Evolutionary conservation across 139 green algal species (phyloP).

Genomic region (Bryopsis sp.): DNA sequence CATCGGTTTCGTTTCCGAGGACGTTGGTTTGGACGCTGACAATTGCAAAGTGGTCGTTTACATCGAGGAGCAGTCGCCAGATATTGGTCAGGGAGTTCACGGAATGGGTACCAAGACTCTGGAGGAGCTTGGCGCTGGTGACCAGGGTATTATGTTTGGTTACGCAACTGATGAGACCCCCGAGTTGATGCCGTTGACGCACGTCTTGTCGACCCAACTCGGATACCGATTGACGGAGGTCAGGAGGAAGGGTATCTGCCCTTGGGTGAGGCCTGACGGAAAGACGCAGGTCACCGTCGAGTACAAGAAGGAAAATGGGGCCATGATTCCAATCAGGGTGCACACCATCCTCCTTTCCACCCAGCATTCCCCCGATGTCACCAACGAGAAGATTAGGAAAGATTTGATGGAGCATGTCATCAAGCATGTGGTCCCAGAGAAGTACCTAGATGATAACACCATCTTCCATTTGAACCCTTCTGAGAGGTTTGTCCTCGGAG

Average conservation of each 20-base stretch:
- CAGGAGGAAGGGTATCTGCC: slow-evolving; percentile 81
- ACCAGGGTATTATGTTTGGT: slow-evolving; percentile 99
- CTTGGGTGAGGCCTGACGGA: slow-evolving; percentile 94
- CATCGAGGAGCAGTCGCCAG: slow-evolving; percentile 97
- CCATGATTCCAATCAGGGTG: slow-evolving; percentile 84
- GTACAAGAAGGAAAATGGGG: slow-evolving; percentile 95
- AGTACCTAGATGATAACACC: slow-evolving; percentile 98
- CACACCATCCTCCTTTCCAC: slow-evolving; percentile 99
- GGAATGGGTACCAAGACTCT: slow-evolving; percentile 98
- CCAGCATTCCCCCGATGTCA: slow-evolving; percentile 86
- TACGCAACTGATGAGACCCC: slow-evolving; percentile 97
- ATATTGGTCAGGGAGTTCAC: slow-evolving; percentile 97
- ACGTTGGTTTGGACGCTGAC: slow-evolving; percentile 90
- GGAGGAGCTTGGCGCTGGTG: slow-evolving; percentile 95
- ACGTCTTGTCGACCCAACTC: slow-evolving; percentile 93
- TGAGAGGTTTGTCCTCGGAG: slow-evolving; percentile 95
- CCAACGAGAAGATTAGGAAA: slow-evolving; percentile 92
- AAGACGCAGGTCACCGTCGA: slow-evolving; percentile 99
- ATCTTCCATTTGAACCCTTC: slow-evolving; percentile 99
- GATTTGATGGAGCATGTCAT: slow-evolving; percentile 96
- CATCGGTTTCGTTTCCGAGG: slow-evolving; percentile 91
- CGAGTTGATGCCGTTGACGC: slow-evolving; percentile 98
- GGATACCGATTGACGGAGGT: slow-evolving; percentile 82
- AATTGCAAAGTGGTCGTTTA: slow-evolving; percentile 98
- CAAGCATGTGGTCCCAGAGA: slow-evolving; percentile 92